Evolutionary conservation across 805 yeast genomes (phyloP).

Genomic region (Candida pini): DNA sequence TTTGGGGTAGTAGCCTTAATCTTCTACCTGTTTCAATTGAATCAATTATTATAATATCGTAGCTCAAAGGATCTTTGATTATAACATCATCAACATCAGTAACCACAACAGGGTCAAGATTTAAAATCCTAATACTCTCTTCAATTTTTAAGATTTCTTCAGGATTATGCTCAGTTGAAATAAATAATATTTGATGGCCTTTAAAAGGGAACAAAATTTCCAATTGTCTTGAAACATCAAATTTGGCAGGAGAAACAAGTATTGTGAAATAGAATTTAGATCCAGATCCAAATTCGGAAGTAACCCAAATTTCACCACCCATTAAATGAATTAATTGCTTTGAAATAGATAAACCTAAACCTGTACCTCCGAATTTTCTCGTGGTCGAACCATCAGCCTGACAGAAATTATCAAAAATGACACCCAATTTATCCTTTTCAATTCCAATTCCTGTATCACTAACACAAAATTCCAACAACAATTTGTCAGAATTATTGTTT

Average conservation of each 20-base stretch:
- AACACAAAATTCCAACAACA: slow-evolving; percentile 73
- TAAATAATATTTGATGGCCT: slow-evolving; percentile 62
- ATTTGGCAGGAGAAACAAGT: slow-evolving; percentile 66
- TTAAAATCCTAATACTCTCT: slow-evolving; percentile 45
- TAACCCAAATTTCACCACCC: slow-evolving; percentile 95
- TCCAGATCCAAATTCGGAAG: slow-evolving; percentile 73
- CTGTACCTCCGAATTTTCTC: slow-evolving; percentile 90
- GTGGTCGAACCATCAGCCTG: slow-evolving; percentile 95
- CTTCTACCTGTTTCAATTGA: slow-evolving; percentile 68
- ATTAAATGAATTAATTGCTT: slow-evolving; percentile 80
- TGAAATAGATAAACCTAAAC: slow-evolving; percentile 82
- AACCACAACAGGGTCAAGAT: slow-evolving; percentile 58
- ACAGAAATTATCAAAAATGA: slow-evolving; percentile 84
- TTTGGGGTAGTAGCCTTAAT: slow-evolving; percentile 64
- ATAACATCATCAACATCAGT: slow-evolving; percentile 49
- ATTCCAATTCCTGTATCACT: slow-evolving; percentile 91
- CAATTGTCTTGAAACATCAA: slow-evolving; percentile 55
- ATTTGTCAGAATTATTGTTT: slow-evolving; percentile 42
- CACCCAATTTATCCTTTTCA: slow-evolving; percentile 74
- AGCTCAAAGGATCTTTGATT: slow-evolving; percentile 51
- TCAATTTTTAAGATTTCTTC: slow-evolving; percentile 47
- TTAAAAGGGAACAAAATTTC: slow-evolving; percentile 70
- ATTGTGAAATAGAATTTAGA: slow-evolving; percentile 80
- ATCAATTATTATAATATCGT: slow-evolving; percentile 80
- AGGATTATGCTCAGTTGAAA: slow-evolving; percentile 56